phyloP scores from a whole-genome alignment of 768 basidiomycete species.

The Russula griseocarnosa region DNA sequence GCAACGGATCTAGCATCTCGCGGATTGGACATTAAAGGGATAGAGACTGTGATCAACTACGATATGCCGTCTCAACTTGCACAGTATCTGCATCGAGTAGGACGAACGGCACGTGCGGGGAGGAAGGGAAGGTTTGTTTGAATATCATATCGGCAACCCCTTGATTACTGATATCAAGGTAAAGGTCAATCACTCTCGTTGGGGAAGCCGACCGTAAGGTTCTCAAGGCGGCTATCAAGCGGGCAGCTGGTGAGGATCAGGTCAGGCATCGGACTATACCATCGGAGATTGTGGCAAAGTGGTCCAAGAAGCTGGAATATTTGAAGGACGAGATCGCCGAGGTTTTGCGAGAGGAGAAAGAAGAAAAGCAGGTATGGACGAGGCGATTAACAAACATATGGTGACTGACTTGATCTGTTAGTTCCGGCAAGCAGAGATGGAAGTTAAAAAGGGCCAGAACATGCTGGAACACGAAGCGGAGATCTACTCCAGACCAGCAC shows the following conservation, averaged over 20 bases:
- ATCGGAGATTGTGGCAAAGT: constrained; percentile 64
- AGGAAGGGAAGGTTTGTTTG: constrained; percentile 75
- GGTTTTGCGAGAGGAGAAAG: constrained; percentile 86
- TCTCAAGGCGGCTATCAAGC: constrained; percentile 93
- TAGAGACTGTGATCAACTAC: constrained; percentile 97
- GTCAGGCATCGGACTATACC: constrained; percentile 88
- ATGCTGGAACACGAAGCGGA: constrained; percentile 90
- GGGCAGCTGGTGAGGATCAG: constrained; percentile 70
- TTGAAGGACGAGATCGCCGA: constrained; percentile 74
- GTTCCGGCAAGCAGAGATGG: constrained; percentile 93
- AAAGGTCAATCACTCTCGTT: constrained; percentile 88
- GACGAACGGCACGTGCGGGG: constrained; percentile 94
- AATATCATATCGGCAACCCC: not conserved
- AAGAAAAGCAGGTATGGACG: constrained; percentile 77
- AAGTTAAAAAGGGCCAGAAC: constrained; percentile 90
- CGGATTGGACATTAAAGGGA: constrained; percentile 95
- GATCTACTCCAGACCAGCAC: constrained; percentile 87
- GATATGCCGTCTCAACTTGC: constrained; percentile 94
- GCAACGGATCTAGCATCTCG: constrained; percentile 95
- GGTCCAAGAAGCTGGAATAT: constrained; percentile 61
- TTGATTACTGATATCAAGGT: constrained; percentile 19
- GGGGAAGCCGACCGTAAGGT: constrained; percentile 96
- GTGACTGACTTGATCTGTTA: constrained; percentile 34
- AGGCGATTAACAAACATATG: constrained; percentile 12
- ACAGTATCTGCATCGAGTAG: constrained; percentile 95